Evolutionary conservation across 148 eudicot species (phyloP).

Genomic region (Simmondsia chinensis): DNA sequence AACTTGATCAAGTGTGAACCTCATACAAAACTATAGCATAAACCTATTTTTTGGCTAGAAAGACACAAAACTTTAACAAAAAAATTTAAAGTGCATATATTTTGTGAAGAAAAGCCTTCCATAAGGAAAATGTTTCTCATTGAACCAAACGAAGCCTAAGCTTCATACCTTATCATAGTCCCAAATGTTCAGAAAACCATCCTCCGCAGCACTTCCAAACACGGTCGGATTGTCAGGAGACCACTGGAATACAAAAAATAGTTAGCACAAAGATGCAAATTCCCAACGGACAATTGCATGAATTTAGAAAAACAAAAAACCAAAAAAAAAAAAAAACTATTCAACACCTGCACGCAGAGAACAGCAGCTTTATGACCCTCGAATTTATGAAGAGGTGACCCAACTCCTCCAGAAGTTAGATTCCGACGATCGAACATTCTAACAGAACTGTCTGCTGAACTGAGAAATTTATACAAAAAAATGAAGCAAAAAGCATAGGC

Average conservation of each 20-base stretch:
- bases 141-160: too few relatives aligned
- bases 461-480: conserved; percentile 16
- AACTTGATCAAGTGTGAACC: too few relatives aligned
- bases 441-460: conserved; percentile 88
- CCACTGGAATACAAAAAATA: conserved; percentile 49
- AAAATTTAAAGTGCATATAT: too few relatives aligned
- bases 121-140: too few relatives aligned
- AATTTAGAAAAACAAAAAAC: neutral
- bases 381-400: conserved; percentile 72
- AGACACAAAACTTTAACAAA: too few relatives aligned
- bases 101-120: too few relatives aligned
- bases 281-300: neutral
- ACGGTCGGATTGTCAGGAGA: conserved; percentile 80
- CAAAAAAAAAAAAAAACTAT: neutral
- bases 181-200: conserved; percentile 82
- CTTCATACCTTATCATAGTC: conserved; percentile 66
- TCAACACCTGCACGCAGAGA: conserved; percentile 80
- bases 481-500: too few relatives aligned
- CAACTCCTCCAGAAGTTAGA: conserved; percentile 53
- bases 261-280: too few relatives aligned
- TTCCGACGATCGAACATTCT: conserved; percentile 80
- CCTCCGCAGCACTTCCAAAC: conserved; percentile 96
- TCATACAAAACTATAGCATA: too few relatives aligned
- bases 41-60: too few relatives aligned
- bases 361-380: conserved; percentile 89